Base-by-base conservation (phyloP, 208 protist genomes). In the Naegleria fowleri region DNA sequence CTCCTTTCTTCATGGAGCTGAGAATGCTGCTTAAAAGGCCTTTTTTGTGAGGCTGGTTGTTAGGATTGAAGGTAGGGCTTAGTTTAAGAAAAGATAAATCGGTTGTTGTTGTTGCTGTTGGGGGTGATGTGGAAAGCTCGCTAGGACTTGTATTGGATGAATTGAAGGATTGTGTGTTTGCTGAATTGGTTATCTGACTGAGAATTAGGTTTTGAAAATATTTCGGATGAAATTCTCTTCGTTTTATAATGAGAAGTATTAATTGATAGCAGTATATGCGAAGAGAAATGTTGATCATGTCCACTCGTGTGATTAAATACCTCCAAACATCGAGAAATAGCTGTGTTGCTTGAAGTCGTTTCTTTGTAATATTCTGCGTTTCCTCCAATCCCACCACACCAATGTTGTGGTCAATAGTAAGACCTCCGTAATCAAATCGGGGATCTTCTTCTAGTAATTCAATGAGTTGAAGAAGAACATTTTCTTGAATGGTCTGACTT, bases 211-310 rank as follows among this genome's bases (percentile, higher is more conserved):
- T 33, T 88, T 88, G 19, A 36, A 88, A 88, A 38, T 88, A 58
- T 13, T 40, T 88, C 9, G 43, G 41, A 29, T 88, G n/a, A 88
- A 88, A 88, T 38, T 88, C 85, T 88, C 43, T 88, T 88, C 85
- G 51, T 36, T 88, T 88, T 0, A 88, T 88, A 6, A 88, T 29
- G 25, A 15, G 4, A 6, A 88, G 22, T 39, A 88, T 88, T 2
- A 58, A 36, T 39, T 58, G 5, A 58, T 43, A 88, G 9, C 22
- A 48, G 33, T 36, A 43, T 7, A 39, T 16, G 13, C 43, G 7
- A 29, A 58, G 7, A 51, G 16, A 36, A 88, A 43, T 43, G 11
- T 0, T 58, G 9, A 58, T 22, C 9, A 58, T 22, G 36, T 88
- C 85, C 3, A 88, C n/a, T 33, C 19, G 51, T 22, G 6, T 38